These are phyloP conservation scores for Erodium moschatum DNA, from an alignment of 441 rosid genomes.

Conservation along the genomic window DNA sequence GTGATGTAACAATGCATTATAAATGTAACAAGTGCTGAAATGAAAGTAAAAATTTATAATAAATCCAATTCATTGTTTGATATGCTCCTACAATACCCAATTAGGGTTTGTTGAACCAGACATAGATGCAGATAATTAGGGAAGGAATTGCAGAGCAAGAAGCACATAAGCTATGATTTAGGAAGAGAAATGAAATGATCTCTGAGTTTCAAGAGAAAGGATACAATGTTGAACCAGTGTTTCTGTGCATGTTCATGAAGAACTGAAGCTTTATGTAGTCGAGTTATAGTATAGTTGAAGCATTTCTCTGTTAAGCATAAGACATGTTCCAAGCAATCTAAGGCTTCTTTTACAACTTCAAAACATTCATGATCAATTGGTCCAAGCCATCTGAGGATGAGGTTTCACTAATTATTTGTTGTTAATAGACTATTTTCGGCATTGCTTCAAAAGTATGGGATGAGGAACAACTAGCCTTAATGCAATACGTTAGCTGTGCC, in stretches of 20 bases:
- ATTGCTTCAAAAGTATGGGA: not conserved
- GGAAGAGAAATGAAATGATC: not conserved
- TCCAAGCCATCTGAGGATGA: not conserved
- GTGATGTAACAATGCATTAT: not conserved
- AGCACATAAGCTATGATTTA: not conserved
- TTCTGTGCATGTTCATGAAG: not conserved
- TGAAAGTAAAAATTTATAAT: not conserved
- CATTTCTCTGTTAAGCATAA: too few species aligned
- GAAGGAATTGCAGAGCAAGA: not conserved
- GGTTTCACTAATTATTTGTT: not conserved
- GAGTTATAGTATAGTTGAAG: too few species aligned
- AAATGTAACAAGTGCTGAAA: not conserved
- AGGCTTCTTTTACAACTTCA: too few species aligned
- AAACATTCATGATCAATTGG: too few species aligned
- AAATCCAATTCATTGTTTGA: not conserved
- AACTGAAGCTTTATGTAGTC: not conserved
- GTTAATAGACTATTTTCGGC: not conserved
- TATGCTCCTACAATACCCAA: too few species aligned
- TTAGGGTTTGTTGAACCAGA: not conserved
- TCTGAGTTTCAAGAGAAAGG: constrained; percentile 2
- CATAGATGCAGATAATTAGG: not conserved
- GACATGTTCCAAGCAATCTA: too few species aligned
- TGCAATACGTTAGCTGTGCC: not conserved
- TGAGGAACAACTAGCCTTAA: not conserved
- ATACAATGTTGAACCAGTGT: not conserved